Evolutionary conservation across 2,329 filamentous ascomycete species (phyloP), one percentile per base, ranked within the genome.

Genomic region (Ophiostoma sp.): DNA sequence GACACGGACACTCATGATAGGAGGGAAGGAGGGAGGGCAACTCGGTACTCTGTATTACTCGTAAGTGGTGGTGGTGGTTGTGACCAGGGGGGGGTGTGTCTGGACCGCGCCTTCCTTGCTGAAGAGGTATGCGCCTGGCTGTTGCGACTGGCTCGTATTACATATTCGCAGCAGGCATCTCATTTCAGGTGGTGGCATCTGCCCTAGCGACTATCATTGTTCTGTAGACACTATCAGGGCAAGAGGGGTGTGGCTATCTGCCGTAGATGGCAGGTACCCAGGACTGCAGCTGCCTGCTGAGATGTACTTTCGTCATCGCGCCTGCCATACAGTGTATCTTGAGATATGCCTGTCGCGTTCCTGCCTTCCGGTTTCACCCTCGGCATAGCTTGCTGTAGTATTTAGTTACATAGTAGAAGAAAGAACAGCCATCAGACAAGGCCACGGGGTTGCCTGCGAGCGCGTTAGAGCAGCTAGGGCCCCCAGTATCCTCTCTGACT

Each of bases 311-410:
- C 13, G 57, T 33, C 57, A 33, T 62, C 15, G 57, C 17, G 57
- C 57, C 52, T 57, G n/a, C 52, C 52, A 27, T 36, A 64, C 13
- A 31, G 7, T 27, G 54, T 27, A 13, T 60, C 8, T 23, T 20
- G 7, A 64, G 60, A 27, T 11, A 27, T 62, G n/a, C 48, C 27
- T 31, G 57, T 62, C 57, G 57, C 57, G 57, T 33, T 62, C 57
- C 57, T 62, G 57, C 27, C 57, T 65, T 65, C 62, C 62, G 62
- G 62, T 65, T 65, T 65, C 62, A 65, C 62, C 62, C 62, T 65
- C 62, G 23, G 57, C 17, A 33, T n/a, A 36, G 31, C 20, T 23
- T 62, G 54, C 54, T 31, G 44, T n/a, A 48, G 20, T 0, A n/a
- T 48, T 17, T 48, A 48, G 20, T 48, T 33, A n/a, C n/a, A n/a